Conservation (phyloP, 2,329 filamentous ascomycete species). For the Stagonosporopsis vannaccii region DNA sequence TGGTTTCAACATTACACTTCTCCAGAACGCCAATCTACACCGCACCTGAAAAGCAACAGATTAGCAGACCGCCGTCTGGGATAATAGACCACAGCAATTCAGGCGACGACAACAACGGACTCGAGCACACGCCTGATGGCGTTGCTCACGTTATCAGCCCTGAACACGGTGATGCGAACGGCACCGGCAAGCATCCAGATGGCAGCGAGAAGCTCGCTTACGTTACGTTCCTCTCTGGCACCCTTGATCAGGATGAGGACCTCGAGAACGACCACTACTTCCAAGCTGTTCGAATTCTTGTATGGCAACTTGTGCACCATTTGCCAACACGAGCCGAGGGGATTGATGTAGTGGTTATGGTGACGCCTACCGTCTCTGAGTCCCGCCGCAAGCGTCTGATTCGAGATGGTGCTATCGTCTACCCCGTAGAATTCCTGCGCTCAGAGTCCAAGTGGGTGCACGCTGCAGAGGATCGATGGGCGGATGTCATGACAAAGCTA, state of each 20-base stretch:
- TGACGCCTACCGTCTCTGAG: constrained; percentile 33
- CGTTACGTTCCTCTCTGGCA: constrained; percentile 35
- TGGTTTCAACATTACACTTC: background rate
- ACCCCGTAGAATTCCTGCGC: constrained; percentile 32
- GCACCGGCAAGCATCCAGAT: background rate
- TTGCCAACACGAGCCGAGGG: constrained; percentile 30
- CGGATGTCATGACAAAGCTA: constrained; percentile 50
- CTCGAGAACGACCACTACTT: constrained; percentile 41
- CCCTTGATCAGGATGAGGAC: constrained; percentile 25
- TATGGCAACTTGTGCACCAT: constrained; percentile 42
- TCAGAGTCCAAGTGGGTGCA: constrained; percentile 29
- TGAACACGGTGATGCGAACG: background rate
- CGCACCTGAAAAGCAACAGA: background rate
- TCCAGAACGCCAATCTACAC: background rate
- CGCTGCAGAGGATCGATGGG: constrained; percentile 33
- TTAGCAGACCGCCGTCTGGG: background rate
- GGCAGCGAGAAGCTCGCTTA: constrained; percentile 32
- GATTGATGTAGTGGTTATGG: constrained; percentile 37
- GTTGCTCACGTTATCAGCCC: background rate
- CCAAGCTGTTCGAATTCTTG: constrained; percentile 27
- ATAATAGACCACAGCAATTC: background rate
- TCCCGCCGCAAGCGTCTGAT: constrained; percentile 27
- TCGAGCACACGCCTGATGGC: background rate
- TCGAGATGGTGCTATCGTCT: constrained; percentile 38
- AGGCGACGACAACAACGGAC: background rate